Percentiles rank a stretch among this genome's conserved stretches.
phyloP scores from a whole-genome alignment of 2,329 filamentous ascomycete species.

The Ophiocordyceps camponoti-leonardi region DNA sequence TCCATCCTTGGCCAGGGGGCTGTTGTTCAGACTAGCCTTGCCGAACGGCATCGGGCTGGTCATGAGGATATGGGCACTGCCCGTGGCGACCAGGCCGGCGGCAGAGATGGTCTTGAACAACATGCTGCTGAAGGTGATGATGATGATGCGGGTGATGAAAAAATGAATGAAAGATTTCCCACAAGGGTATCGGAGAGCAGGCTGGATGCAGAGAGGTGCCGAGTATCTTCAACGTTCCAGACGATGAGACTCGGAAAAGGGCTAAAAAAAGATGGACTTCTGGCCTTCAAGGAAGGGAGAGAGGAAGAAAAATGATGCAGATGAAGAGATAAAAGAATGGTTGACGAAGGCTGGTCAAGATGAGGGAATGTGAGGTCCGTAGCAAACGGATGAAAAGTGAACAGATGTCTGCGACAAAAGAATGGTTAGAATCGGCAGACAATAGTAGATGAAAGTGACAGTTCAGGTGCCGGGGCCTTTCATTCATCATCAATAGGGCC shows the following conservation, averaged over 20 bases:
- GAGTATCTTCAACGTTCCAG: constrained; percentile 12
- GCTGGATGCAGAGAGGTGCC: background rate
- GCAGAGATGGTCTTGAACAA: constrained; percentile 29
- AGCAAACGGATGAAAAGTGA: background rate
- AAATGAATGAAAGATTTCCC: no score
- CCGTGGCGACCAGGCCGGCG: constrained; percentile 39
- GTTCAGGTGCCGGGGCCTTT: background rate
- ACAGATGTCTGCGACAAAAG: background rate
- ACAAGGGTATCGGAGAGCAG: no score
- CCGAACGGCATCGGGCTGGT: constrained; percentile 46
- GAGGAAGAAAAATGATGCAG: background rate
- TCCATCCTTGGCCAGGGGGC: constrained; percentile 43
- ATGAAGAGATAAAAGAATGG: background rate
- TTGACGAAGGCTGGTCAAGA: constrained; percentile 8
- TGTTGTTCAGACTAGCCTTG: constrained; percentile 28
- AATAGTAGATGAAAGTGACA: background rate
- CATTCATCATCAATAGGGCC: background rate
- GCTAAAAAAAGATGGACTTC: background rate
- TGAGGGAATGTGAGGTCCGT: background rate
- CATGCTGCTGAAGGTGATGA: no score
- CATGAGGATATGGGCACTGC: constrained; percentile 65
- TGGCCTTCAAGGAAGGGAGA: background rate
- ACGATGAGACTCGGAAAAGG: constrained; percentile 7
- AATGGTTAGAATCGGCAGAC: background rate
- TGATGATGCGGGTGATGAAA: no score